phyloP scores from a whole-genome alignment of 306 rosid genomes.

The Urtica urens region DNA sequence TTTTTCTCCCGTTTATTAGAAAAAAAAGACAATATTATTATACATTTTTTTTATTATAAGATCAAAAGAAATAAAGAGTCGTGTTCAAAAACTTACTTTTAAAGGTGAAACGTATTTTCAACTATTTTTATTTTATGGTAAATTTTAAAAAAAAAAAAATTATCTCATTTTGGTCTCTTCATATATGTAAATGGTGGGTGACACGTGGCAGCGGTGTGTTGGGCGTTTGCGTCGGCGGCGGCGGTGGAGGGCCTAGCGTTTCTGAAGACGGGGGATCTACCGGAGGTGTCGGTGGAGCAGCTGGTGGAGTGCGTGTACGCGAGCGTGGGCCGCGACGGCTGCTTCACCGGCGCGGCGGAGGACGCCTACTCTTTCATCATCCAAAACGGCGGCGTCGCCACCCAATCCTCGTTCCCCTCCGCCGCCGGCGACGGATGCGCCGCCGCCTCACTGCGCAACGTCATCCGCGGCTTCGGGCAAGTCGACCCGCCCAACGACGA shows the following conservation, averaged over 20 bases:
- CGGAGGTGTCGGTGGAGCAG: conserved; percentile 26
- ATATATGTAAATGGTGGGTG: too few relatives aligned
- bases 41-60: too few relatives aligned
- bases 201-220: background rate
- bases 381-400: conserved; percentile 3
- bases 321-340: background rate
- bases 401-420: conserved; percentile 7
- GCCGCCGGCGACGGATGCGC: background rate
- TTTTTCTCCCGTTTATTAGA: too few relatives aligned
- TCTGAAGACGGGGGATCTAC: conserved; percentile 3
- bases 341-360: conserved; percentile 9
- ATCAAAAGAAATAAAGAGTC: too few relatives aligned
- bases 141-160: too few relatives aligned
- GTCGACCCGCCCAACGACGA: conserved; percentile 16
- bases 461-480: conserved; percentile 6
- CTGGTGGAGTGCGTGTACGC: conserved; percentile 17
- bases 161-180: too few relatives aligned
- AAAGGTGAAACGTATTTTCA: too few relatives aligned
- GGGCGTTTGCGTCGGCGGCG: conserved; percentile 31
- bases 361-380: conserved; percentile 5
- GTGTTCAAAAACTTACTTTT: too few relatives aligned
- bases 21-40: too few relatives aligned
- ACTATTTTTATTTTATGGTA: too few relatives aligned
- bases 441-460: background rate
- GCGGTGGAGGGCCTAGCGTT: conserved; percentile 26